Evolutionary conservation across 106 monocot genomes (phyloP), one percentile per base, ranked within the genome.

Genomic region (Ottelia alismoides): DNA sequence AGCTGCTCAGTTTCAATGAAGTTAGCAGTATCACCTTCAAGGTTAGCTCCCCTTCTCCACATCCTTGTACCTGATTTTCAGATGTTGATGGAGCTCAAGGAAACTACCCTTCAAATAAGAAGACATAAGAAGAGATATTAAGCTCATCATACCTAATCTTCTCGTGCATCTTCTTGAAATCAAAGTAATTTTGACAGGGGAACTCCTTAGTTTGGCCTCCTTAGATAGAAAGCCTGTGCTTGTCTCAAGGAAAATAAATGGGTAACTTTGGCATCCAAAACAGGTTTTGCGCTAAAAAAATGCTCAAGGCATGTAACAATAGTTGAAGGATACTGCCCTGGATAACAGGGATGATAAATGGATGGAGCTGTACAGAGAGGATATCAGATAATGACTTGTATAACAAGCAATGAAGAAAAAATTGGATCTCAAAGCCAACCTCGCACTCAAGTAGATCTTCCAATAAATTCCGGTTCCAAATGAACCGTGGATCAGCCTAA

Each of bases 31-130:
- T 70, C 78, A 6, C 93, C 93, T 78, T 94, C 88, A 60, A 88
- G 84, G 67, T 94, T 88, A 45, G 93, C 93, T 75, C 93, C 93
- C 71, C 93, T 77, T 76, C 93, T 88, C 93, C 93, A 94, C 93
- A 94, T 94, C 65, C 93, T 77, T 51, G 92, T 92, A 59, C 92
- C 92, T 92, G 29, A 66, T 57, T 61, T 51, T 20, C 7, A 17
- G 16, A 43, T 7, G 6, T 6, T 43, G n/a, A n/a, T n/a, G n/a
- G n/a, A n/a, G n/a, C n/a, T n/a, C n/a, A n/a, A n/a, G n/a, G n/a
- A n/a, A n/a, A n/a, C n/a, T n/a, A n/a, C n/a, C n/a, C n/a, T n/a
- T n/a, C n/a, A 7, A 43, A 43, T 43, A 7, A 7, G 40, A 43
- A 7, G 6, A 43, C 16, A 7, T 6, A 16, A 43, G 40, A 6